These are phyloP conservation scores for Calycina herbarum DNA, from an alignment of 2,329 filamentous ascomycete species.

Conservation along the genomic window DNA sequence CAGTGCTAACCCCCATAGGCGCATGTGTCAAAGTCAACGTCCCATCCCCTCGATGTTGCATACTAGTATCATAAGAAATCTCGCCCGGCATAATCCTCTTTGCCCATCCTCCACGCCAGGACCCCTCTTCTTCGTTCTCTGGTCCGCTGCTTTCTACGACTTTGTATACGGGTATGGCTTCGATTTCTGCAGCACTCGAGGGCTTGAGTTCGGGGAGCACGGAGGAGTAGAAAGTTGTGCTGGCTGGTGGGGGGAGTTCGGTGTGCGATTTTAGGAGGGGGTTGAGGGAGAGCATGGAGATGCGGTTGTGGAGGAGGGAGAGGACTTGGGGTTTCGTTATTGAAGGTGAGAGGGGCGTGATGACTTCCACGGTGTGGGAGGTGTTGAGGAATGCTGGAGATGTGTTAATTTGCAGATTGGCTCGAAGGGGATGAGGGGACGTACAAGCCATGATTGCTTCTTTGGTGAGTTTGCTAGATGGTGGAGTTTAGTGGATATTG, in stretches of 20 bases:
- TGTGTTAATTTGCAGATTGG: neutral
- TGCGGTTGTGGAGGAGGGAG: conserved; percentile 73
- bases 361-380: conserved; percentile 40
- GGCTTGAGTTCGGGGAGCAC: conserved; percentile 41
- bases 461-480: neutral
- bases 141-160: conserved; percentile 40
- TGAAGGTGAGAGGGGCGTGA: conserved; percentile 70
- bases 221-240: conserved; percentile 57
- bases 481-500: neutral
- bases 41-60: conserved; percentile 27
- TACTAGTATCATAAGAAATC: conserved; percentile 29
- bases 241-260: conserved; percentile 8
- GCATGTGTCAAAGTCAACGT: conserved; percentile 35
- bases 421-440: neutral
- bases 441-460: conserved; percentile 32
- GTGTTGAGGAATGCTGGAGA: conserved; percentile 29
- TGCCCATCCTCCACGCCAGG: conserved; percentile 72
- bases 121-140: conserved; percentile 67
- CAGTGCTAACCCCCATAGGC: conserved; percentile 42
- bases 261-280: conserved; percentile 56
- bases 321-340: conserved; percentile 68
- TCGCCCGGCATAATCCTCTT: conserved; percentile 31
- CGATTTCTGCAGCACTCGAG: conserved; percentile 8
- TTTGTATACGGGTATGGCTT: conserved; percentile 28
- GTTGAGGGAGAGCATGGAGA: conserved; percentile 82